These are phyloP conservation scores for Claviceps humidiphila DNA, from an alignment of 2,329 filamentous ascomycete species.

Conservation along the genomic window DNA sequence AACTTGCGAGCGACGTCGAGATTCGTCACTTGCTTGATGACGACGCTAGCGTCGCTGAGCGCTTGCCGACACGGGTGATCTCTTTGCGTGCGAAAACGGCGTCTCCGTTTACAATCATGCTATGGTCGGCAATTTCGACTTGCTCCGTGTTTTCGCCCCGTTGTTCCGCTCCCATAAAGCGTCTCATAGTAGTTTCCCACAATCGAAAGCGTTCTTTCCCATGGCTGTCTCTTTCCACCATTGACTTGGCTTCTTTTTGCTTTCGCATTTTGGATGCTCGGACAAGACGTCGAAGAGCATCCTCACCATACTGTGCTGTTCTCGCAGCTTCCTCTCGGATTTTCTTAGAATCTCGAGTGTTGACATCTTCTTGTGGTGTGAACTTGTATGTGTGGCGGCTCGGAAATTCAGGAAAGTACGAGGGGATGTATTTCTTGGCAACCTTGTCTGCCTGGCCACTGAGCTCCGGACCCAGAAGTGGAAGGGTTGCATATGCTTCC, in stretches of 20 bases:
- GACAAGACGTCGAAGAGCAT: conserved; percentile 45
- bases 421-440: conserved; percentile 41
- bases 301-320: conserved; percentile 48
- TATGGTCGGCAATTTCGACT: conserved; percentile 46
- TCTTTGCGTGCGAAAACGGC: conserved; percentile 39
- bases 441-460: conserved; percentile 46
- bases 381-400: conserved; percentile 52
- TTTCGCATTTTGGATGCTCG: conserved; percentile 50
- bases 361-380: conserved; percentile 38
- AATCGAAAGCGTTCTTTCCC: conserved; percentile 43
- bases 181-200: conserved; percentile 49
- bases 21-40: background rate
- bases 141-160: conserved; percentile 22
- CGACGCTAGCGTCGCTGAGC: conserved; percentile 16
- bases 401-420: conserved; percentile 46
- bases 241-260: conserved; percentile 47
- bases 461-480: conserved; percentile 38
- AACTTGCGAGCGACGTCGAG: background rate
- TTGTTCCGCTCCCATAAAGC: conserved; percentile 29
- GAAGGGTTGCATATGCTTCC: conserved; percentile 28
- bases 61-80: conserved; percentile 33
- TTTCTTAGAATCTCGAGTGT: conserved; percentile 38
- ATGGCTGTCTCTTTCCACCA: conserved; percentile 37
- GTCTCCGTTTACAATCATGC: conserved; percentile 51
- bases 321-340: conserved; percentile 46